Conservation (phyloP, 371 early-diverging fungal genomes). For the Thermomucor indicae-seudaticae region DNA sequence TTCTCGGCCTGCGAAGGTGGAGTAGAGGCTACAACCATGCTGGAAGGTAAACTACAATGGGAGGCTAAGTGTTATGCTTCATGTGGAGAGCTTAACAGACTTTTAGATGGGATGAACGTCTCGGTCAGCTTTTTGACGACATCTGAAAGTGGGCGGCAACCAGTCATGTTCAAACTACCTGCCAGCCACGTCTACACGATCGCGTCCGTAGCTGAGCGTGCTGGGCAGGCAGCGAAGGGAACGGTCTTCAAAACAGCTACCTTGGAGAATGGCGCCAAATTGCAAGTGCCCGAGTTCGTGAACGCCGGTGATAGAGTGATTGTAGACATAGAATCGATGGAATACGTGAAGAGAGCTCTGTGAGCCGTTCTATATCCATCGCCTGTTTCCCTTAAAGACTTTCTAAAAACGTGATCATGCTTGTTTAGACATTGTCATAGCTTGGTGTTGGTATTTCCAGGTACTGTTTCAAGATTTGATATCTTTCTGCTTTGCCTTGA, state of each 20-base stretch:
- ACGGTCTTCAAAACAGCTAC: slow-evolving; percentile 68
- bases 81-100: slow-evolving; percentile 5
- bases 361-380: too few relatives aligned
- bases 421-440: too few relatives aligned
- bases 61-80: too few relatives aligned
- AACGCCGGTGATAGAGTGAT: slow-evolving; percentile 70
- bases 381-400: too few relatives aligned
- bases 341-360: slow-evolving; percentile 58
- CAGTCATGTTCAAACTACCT: slow-evolving; percentile 41
- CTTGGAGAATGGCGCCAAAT: slow-evolving; percentile 65
- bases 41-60: slow-evolving; percentile 36
- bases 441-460: too few relatives aligned
- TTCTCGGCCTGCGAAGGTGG: slow-evolving; percentile 58
- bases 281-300: slow-evolving; percentile 83
- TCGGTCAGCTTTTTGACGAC: slow-evolving; percentile 42
- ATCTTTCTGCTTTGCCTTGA: too few relatives aligned
- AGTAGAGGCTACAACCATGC: slow-evolving; percentile 25
- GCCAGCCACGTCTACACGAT: slow-evolving; percentile 35
- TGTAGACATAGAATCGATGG: slow-evolving; percentile 67
- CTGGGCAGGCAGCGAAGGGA: slow-evolving; percentile 69
- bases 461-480: too few relatives aligned
- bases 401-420: too few relatives aligned
- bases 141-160: slow-evolving; percentile 35
- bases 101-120: slow-evolving; percentile 41
- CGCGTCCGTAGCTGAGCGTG: slow-evolving; percentile 35